A percentile compares a stretch with the other conserved stretches of the same genome.
phyloP scores from a whole-genome alignment of 176 grass and related monocot species.

The Musa beccarii region DNA sequence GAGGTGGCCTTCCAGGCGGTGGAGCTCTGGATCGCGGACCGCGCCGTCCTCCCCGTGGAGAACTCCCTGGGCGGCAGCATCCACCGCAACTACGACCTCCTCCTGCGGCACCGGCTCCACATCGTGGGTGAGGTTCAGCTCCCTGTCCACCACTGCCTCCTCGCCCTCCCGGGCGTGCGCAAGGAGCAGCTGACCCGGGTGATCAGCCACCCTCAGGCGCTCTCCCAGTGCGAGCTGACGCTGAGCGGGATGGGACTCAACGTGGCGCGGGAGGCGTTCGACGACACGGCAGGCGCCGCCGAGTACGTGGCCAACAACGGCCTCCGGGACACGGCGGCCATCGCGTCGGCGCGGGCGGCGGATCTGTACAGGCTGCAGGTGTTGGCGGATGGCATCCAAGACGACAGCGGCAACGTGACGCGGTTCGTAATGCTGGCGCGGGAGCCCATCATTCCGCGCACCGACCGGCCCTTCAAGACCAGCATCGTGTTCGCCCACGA shows the following conservation, averaged over 20 bases:
- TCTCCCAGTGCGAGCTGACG: conserved; percentile 92
- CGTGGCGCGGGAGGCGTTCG: conserved; percentile 94
- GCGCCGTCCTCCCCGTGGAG: conserved; percentile 85
- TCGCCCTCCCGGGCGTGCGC: conserved; percentile 76
- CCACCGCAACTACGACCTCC: conserved; percentile 96
- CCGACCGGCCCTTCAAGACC: conserved; percentile 84
- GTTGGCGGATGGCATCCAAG: conserved; percentile 80
- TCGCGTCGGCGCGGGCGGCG: conserved; percentile 74
- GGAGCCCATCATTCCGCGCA: conserved; percentile 89
- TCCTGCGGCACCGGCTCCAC: conserved; percentile 85
- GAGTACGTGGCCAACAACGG: conserved; percentile 57
- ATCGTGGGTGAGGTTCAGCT: conserved; percentile 97
- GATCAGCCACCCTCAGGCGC: conserved; percentile 91
- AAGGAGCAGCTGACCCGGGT: conserved; percentile 79
- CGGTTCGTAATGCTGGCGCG: conserved; percentile 88
- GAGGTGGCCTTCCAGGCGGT: conserved; percentile 92
- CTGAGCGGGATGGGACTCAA: conserved; percentile 77
- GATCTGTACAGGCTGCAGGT: conserved; percentile 80
- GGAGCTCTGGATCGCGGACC: conserved; percentile 90
- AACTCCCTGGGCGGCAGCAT: conserved; percentile 95
- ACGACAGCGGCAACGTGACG: conserved; percentile 73
- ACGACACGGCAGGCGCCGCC: conserved; percentile 80
- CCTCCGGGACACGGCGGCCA: conserved; percentile 78
- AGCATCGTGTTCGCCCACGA: conserved; percentile 39
- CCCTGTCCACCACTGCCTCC: conserved; percentile 90